A percentile compares a stretch with the other conserved stretches of the same genome.
These are phyloP conservation scores for Syzygium oleosum DNA, from an alignment of 345 rosid genomes.

Conservation along the genomic window DNA sequence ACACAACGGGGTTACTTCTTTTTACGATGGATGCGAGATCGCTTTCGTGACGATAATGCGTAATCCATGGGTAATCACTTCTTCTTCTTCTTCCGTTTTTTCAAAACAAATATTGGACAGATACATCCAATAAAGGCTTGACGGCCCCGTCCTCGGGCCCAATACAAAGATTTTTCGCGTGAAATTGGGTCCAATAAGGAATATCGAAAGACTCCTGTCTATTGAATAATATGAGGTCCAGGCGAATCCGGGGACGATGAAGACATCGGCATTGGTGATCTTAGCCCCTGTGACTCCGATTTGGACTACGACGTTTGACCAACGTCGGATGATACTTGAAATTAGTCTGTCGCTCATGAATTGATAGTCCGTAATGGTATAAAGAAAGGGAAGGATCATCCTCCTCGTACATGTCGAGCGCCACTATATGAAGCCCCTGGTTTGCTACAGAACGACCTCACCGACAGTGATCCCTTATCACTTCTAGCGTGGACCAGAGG, in stretches of 20 bases:
- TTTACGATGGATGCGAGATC: neutral
- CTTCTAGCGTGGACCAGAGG: neutral
- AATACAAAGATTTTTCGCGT: neutral
- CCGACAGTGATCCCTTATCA: neutral
- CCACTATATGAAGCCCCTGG: neutral
- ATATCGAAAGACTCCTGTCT: neutral
- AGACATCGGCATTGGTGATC: neutral
- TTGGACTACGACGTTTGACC: neutral
- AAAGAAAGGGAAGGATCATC: too few species aligned
- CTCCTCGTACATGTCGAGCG: neutral
- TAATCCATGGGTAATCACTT: neutral
- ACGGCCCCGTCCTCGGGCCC: neutral
- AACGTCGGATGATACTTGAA: neutral
- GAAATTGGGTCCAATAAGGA: neutral
- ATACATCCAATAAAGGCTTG: neutral
- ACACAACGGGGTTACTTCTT: rapidly evolving
- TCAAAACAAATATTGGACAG: neutral
- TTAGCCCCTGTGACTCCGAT: neutral
- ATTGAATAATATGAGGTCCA: neutral
- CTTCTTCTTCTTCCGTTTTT: neutral
- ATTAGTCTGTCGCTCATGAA: too few species aligned
- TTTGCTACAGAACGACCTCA: too few species aligned
- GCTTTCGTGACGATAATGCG: neutral
- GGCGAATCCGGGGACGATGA: neutral
- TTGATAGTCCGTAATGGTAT: too few species aligned